A percentile compares a stretch with the other conserved stretches of the same genome.
phyloP scores from a whole-genome alignment of 768 basidiomycete species.

The Boletus rubescentipes region DNA sequence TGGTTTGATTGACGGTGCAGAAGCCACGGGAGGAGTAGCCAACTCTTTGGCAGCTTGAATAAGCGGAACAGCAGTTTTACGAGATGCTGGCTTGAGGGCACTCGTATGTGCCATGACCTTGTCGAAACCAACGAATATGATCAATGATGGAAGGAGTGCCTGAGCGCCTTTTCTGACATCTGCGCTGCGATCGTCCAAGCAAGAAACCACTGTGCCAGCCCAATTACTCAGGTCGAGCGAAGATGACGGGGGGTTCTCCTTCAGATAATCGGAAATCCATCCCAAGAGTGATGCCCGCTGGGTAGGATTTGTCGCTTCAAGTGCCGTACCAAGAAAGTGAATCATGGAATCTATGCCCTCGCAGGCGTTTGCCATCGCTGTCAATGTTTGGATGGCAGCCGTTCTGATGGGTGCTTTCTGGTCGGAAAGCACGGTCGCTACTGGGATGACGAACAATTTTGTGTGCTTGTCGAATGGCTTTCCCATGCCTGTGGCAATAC shows the following conservation, averaged over 20 bases:
- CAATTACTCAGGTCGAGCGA: conserved; percentile 70
- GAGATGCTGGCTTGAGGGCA: conserved; percentile 89
- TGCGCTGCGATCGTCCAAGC: conserved; percentile 85
- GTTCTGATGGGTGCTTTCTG: conserved; percentile 86
- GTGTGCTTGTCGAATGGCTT: conserved; percentile 91
- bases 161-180: conserved; percentile 94
- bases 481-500: conserved; percentile 93
- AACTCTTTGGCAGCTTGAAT: conserved; percentile 77
- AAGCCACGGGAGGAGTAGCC: conserved; percentile 34
- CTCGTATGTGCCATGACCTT: conserved; percentile 84
- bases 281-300: conserved; percentile 76
- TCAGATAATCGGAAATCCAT: conserved; percentile 83
- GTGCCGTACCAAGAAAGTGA: conserved; percentile 68
- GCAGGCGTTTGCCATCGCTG: conserved; percentile 80
- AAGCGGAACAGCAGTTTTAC: conserved; percentile 76
- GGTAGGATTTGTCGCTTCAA: conserved; percentile 86
- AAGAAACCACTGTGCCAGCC: conserved; percentile 63
- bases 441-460: conserved; percentile 70
- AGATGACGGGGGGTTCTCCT: conserved; percentile 53
- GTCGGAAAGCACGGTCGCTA: conserved; percentile 86
- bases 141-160: conserved; percentile 72
- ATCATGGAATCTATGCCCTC: conserved; percentile 85
- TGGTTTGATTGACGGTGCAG: conserved; percentile 31
- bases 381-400: conserved; percentile 74
- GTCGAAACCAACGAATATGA: conserved; percentile 76